These are phyloP conservation scores for Liriodendron chinense DNA, from an alignment of 164 flowering plant genomes.

Conservation along the genomic window DNA sequence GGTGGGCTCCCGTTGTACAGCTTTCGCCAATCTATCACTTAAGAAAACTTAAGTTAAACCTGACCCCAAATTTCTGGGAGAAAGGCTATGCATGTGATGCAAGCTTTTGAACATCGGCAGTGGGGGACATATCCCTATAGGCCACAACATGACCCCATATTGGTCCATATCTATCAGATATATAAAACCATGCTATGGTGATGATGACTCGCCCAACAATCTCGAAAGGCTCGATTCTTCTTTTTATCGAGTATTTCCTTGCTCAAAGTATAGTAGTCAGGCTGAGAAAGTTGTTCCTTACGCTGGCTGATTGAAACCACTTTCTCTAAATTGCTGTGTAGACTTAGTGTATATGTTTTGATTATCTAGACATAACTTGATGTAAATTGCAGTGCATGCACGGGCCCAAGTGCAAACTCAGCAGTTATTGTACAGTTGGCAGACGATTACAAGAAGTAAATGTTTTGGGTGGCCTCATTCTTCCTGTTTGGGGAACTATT, in stretches of 20 bases:
- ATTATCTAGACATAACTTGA: background rate
- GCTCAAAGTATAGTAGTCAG: background rate
- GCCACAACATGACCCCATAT: too few relatives aligned
- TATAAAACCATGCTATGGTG: too few relatives aligned
- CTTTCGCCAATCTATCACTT: too few relatives aligned
- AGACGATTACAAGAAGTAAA: constrained; percentile 92
- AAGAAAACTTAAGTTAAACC: too few relatives aligned
- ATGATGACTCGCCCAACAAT: too few relatives aligned
- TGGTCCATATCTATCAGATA: too few relatives aligned
- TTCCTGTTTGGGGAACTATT: constrained; percentile 95
- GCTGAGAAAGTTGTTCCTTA: background rate
- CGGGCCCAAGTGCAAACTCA: constrained; percentile 90
- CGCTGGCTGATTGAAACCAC: background rate
- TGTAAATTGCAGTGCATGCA: constrained; percentile 85
- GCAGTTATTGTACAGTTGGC: constrained; percentile 82
- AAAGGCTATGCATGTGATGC: too few relatives aligned
- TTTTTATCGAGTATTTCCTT: background rate
- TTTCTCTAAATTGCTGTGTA: background rate
- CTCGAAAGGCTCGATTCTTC: background rate
- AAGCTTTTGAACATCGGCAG: too few relatives aligned
- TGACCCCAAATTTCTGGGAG: too few relatives aligned
- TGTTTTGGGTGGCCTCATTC: constrained; percentile 92
- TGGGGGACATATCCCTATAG: too few relatives aligned
- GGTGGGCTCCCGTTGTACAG: too few relatives aligned
- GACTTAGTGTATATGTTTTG: too few relatives aligned